These are phyloP conservation scores for Sarocladium oryzae DNA, from an alignment of 2,329 filamentous ascomycete genomes.

Conservation along the genomic window DNA sequence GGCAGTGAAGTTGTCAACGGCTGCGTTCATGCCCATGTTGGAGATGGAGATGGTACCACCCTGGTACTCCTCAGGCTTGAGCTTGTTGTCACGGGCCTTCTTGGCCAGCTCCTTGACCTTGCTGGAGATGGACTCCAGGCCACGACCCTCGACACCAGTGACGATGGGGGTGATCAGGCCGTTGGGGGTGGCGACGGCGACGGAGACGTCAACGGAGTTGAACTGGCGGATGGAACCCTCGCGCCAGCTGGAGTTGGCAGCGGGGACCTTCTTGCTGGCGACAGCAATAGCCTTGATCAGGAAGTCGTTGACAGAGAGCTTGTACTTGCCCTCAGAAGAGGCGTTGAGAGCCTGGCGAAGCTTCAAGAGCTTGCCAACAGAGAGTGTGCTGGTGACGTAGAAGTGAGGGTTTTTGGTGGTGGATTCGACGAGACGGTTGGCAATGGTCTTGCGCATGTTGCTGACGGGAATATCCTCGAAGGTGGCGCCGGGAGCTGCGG, in stretches of 20 bases:
- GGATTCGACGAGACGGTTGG: conserved; percentile 80
- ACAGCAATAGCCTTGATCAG: conserved; percentile 91
- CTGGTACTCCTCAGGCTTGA: conserved; percentile 99
- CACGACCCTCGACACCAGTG: conserved; percentile 77
- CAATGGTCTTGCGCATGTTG: conserved; percentile 98
- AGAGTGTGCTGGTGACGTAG: conserved; percentile 87
- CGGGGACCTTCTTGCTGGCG: conserved; percentile 87
- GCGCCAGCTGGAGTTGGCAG: conserved; percentile 94
- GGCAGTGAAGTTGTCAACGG: conserved; percentile 93
- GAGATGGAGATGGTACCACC: conserved; percentile 98
- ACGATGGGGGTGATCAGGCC: conserved; percentile 98
- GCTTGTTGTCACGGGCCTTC: conserved; percentile 92
- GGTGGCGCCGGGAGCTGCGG: conserved; percentile 51
- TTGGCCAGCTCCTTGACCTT: conserved; percentile 95
- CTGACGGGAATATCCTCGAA: conserved; percentile 81
- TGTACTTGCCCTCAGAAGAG: conserved; percentile 86
- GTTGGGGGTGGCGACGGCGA: conserved; percentile 86
- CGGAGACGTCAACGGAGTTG: conserved; percentile 88
- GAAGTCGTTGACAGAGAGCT: conserved; percentile 99
- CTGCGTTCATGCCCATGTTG: conserved; percentile 99
- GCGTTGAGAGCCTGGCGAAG: conserved; percentile 90
- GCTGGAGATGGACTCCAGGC: conserved; percentile 79
- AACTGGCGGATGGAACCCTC: conserved; percentile 87
- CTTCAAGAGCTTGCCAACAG: conserved; percentile 91
- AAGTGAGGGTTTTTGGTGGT: conserved; percentile 95